These are phyloP conservation scores for Penicillium sp. DNA, from an alignment of 2,329 filamentous ascomycete species.

Conservation along the genomic window DNA sequence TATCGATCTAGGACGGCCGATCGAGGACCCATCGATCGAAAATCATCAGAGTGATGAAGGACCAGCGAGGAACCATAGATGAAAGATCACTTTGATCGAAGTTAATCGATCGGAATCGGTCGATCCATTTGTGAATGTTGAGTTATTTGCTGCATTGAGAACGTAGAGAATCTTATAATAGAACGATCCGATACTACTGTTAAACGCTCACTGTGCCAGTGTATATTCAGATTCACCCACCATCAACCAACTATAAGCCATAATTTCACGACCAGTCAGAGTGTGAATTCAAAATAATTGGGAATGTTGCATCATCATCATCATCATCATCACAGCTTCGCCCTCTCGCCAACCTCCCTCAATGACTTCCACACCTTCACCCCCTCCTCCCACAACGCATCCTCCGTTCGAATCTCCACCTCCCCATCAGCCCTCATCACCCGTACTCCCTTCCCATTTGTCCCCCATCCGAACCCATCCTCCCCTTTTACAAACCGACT, in stretches of 20 bases:
- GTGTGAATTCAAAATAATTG: not conserved
- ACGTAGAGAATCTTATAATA: not conserved
- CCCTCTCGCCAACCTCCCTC: constrained; percentile 17
- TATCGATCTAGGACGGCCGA: not conserved
- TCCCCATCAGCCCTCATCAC: constrained; percentile 51
- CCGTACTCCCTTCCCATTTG: constrained; percentile 42
- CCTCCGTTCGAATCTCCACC: constrained; percentile 54
- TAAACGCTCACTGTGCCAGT: not conserved
- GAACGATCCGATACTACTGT: not conserved
- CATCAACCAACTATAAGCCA: not conserved
- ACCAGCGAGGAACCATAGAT: not conserved
- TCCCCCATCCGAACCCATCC: constrained; percentile 34
- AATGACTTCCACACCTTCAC: constrained; percentile 52
- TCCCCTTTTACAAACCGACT: constrained; percentile 32
- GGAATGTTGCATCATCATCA: no score
- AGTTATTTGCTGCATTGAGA: not conserved
- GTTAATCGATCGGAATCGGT: not conserved
- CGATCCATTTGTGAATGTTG: not conserved
- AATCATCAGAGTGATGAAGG: not conserved
- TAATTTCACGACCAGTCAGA: not conserved
- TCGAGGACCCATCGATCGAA: not conserved
- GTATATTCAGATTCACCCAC: no score
- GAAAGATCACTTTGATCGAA: not conserved
- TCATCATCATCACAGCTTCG: constrained; percentile 12
- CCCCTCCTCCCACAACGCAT: constrained; percentile 53